These are phyloP conservation scores for Cryptococcus sp. DNA, from an alignment of 1,284 basidiomycete species.

Conservation along the genomic window DNA sequence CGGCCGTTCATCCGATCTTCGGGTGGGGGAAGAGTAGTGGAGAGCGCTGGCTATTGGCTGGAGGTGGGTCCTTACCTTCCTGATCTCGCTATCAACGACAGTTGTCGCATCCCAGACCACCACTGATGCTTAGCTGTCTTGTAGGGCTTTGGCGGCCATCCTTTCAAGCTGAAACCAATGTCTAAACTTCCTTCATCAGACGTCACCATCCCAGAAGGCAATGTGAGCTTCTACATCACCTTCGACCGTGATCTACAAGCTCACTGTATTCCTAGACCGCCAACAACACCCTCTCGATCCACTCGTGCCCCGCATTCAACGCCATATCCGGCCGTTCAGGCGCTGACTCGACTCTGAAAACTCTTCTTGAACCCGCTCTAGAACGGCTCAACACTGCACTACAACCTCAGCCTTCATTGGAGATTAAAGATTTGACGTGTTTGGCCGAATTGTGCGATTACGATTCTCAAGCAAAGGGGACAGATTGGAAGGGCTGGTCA, in stretches of 20 bases:
- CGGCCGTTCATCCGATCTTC: slow-evolving; percentile 68
- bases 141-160: slow-evolving; percentile 28
- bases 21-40: slow-evolving; percentile 63
- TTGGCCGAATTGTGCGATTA: slow-evolving; percentile 76
- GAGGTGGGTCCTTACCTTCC: slow-evolving; percentile 54
- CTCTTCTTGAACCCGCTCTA: slow-evolving; percentile 58
- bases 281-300: slow-evolving; percentile 74
- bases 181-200: slow-evolving; percentile 26
- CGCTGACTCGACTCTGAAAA: slow-evolving; percentile 63
- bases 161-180: slow-evolving; percentile 22
- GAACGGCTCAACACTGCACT: slow-evolving; percentile 60
- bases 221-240: slow-evolving; percentile 16
- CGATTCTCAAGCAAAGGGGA: slow-evolving; percentile 59
- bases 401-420: slow-evolving; percentile 63
- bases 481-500: slow-evolving; percentile 57
- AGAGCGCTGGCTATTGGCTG: slow-evolving; percentile 69
- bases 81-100: background rate
- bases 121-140: background rate
- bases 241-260: background rate
- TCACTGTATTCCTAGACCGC: slow-evolving; percentile 38
- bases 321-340: slow-evolving; percentile 23
- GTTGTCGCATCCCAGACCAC: background rate
- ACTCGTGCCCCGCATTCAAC: slow-evolving; percentile 65
- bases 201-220: slow-evolving; percentile 41
- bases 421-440: slow-evolving; percentile 60